A percentile compares a stretch with the other conserved stretches of the same genome.
Evolutionary conservation across 805 yeast species (phyloP).

Genomic region (Pichia californica): DNA sequence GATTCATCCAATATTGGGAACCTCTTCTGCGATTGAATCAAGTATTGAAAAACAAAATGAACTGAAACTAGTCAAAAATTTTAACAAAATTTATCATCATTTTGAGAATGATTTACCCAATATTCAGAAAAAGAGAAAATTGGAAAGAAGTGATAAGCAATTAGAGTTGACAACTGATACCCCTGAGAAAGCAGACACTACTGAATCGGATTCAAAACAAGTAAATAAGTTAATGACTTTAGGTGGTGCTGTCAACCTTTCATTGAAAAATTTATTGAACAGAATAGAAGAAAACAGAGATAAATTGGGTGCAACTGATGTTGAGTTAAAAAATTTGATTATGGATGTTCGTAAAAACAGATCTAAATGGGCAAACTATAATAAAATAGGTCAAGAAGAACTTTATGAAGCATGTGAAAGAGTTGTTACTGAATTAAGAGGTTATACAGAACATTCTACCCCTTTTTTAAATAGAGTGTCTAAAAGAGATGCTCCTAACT

Average conservation of each 20-base stretch:
- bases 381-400: slow-evolving; percentile 94
- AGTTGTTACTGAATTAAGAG: slow-evolving; percentile 82
- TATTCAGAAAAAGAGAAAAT: slow-evolving; percentile 61
- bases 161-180: slow-evolving; percentile 35
- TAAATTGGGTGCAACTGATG: slow-evolving; percentile 66
- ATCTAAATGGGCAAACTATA: slow-evolving; percentile 97
- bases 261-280: slow-evolving; percentile 72
- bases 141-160: slow-evolving; percentile 76
- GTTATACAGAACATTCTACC: slow-evolving; percentile 93
- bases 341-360: slow-evolving; percentile 92
- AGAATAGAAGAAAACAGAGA: slow-evolving; percentile 77
- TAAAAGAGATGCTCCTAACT: slow-evolving; percentile 96
- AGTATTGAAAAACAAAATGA: slow-evolving; percentile 36
- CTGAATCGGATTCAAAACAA: slow-evolving; percentile 18
- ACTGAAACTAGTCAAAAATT: slow-evolving; percentile 45
- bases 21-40: slow-evolving; percentile 34
- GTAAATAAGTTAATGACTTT: slow-evolving; percentile 27
- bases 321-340: slow-evolving; percentile 75
- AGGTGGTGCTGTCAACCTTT: slow-evolving; percentile 66
- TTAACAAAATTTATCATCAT: slow-evolving; percentile 67
- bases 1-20: slow-evolving; percentile 32
- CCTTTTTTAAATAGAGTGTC: slow-evolving; percentile 95
- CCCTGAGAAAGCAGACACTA: slow-evolving; percentile 11
- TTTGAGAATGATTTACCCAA: slow-evolving; percentile 76
- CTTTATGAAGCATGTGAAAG: slow-evolving; percentile 96